Base-by-base conservation (phyloP, 768 basidiomycete genomes). In the Russula sp. region DNA sequence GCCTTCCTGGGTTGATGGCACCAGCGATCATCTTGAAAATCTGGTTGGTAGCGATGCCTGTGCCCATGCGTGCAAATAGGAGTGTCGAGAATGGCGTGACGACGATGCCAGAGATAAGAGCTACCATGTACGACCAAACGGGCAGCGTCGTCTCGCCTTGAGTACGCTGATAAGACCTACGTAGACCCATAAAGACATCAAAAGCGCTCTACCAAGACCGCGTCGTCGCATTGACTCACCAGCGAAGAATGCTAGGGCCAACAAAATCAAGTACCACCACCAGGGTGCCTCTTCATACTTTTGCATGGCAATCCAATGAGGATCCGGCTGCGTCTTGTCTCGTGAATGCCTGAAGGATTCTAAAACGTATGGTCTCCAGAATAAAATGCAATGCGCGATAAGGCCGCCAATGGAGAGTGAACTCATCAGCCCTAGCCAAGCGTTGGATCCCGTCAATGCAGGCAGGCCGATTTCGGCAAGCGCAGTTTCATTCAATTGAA, bases 1-100 rank as follows among this genome's bases (percentile, higher is more conserved):
- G 85, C 49, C 79, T 77, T 46, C 85, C 85, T 7, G 84, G 82
- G 67, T 82, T 81, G 10, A 85, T 72, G 2, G 78, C 79, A 14
- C 82, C 82, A 10, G 80, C 83, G 18, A 83, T 78, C 83, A 86
- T 85, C 71, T 83, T 83, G 79, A 84, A 83, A 59, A 86, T 68
- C 67, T 83, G 80, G 64, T 79, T 81, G 6, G 84, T 85, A 3
- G 79, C 79, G 49, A 86, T 74, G 16, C 83, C 83, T 64, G 77
- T 83, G 22, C 84, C 84, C 76, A 84, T 77, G n/a, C 83, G 78
- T 13, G 80, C 83, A 66, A 67, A 81, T 0, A 86, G 74, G 7
- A 83, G 65, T 0, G 79, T 83, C 1, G 82, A 83, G 70, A 85
- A 83, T 0, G 83, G 83, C 71, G 81, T 59, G 9, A 73, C 58